Evolutionary conservation across 2,329 filamentous ascomycete genomes (phyloP).

Genomic region (Cordyceps cicadae): DNA sequence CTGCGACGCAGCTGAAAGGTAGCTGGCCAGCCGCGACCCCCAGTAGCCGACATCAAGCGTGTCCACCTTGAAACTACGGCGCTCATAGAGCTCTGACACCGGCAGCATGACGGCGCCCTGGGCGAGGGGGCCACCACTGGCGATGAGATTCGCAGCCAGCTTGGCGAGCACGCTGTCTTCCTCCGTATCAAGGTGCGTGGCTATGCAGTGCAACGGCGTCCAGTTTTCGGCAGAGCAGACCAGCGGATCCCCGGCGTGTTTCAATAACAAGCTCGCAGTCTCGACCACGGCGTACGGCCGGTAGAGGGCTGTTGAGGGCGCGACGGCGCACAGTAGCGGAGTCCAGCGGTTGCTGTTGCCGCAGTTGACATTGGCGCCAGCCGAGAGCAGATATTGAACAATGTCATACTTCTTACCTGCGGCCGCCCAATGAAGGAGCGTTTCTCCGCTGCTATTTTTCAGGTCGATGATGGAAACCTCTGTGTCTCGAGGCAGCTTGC

Average conservation of each 20-base stretch:
- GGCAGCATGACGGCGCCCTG: background rate
- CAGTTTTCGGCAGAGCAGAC: constrained; percentile 1
- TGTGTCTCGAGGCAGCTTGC: background rate
- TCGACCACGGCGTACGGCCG: background rate
- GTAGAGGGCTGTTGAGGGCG: background rate
- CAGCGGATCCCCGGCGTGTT: background rate
- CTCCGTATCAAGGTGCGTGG: background rate
- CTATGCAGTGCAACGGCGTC: constrained; percentile 1
- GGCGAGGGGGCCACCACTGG: too few species aligned
- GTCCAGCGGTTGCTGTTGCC: background rate
- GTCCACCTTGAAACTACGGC: background rate
- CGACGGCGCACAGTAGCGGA: constrained; percentile 6
- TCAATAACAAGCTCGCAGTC: background rate
- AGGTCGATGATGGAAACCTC: background rate
- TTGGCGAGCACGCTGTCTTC: background rate
- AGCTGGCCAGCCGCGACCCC: background rate
- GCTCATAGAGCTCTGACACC: background rate
- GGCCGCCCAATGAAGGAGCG: background rate
- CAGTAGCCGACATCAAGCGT: background rate
- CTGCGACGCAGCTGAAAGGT: background rate
- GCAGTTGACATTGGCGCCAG: background rate
- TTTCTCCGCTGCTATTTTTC: background rate
- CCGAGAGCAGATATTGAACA: background rate
- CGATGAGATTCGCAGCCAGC: background rate
- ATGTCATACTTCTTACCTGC: background rate